Conservation (phyloP, 1,139 yeast species). For the Trichomonascaceae sp. region DNA sequence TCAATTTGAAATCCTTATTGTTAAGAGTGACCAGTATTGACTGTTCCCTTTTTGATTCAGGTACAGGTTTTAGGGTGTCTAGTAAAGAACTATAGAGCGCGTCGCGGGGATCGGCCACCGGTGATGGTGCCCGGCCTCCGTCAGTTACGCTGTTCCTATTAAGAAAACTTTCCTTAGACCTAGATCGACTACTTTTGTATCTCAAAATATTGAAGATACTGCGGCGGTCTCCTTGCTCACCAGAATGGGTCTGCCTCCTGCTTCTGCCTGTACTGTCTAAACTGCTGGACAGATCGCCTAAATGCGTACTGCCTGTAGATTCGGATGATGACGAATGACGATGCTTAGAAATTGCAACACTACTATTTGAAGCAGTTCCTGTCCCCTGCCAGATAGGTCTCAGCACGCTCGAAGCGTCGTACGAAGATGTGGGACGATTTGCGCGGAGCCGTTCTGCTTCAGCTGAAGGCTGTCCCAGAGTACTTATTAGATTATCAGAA, state of each 20-base stretch:
- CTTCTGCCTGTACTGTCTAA: background rate
- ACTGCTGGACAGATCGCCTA: background rate
- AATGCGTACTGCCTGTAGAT: slow-evolving; percentile 1
- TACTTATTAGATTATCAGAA: slow-evolving; percentile 4
- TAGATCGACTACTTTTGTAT: background rate
- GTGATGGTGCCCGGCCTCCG: background rate
- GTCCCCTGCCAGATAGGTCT: slow-evolving; percentile 1
- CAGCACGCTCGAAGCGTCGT: background rate
- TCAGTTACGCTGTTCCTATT: background rate
- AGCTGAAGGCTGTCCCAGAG: background rate
- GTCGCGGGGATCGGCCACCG: background rate
- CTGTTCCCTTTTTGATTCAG: slow-evolving; percentile 19
- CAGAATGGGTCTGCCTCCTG: background rate
- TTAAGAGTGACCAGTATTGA: slow-evolving; percentile 56
- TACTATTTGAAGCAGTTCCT: background rate
- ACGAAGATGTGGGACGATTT: slow-evolving; percentile 1
- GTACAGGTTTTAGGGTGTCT: background rate
- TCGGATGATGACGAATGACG: slow-evolving; percentile 16
- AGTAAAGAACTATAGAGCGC: background rate
- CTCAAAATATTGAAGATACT: slow-evolving; percentile 3
- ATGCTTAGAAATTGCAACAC: slow-evolving; percentile 6
- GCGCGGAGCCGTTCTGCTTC: background rate
- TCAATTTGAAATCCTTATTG: slow-evolving; percentile 46
- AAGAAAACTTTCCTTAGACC: background rate
- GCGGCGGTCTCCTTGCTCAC: background rate